phyloP scores from a whole-genome alignment of 2,329 filamentous ascomycete genomes.

The Diaporthe aspalathi region DNA sequence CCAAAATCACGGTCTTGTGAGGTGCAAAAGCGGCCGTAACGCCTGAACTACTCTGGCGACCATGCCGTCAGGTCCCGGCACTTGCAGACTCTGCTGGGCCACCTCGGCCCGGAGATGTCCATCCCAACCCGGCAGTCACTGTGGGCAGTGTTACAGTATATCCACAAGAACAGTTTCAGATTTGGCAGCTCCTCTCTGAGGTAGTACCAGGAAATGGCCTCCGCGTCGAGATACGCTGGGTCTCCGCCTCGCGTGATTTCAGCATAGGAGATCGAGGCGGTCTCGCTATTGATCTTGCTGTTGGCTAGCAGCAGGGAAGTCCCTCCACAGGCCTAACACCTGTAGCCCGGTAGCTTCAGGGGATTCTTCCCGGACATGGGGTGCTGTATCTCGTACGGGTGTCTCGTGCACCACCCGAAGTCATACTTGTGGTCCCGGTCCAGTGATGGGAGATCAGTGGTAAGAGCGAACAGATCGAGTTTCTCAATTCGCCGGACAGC shows the following conservation, averaged over 20 bases:
- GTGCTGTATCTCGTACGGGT: rapidly evolving
- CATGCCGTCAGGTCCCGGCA: neutral
- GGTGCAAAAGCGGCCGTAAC: neutral
- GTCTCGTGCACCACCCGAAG: neutral
- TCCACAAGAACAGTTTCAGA: neutral
- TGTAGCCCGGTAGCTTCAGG: neutral
- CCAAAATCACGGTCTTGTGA: neutral
- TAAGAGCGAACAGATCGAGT: neutral
- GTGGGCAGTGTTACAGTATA: neutral
- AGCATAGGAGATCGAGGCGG: neutral
- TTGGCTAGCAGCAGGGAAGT: neutral
- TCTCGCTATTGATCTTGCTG: neutral
- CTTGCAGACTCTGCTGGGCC: no score
- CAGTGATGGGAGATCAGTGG: neutral
- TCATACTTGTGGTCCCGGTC: neutral
- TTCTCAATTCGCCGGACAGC: neutral
- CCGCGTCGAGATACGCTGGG: neutral
- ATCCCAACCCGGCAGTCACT: no score
- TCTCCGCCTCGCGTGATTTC: no score
- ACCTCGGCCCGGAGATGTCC: no score
- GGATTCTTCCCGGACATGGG: rapidly evolving
- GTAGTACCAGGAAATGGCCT: neutral
- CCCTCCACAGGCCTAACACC: neutral
- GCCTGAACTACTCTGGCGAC: neutral
- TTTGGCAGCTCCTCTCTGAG: neutral